Percentiles rank a stretch among this genome's conserved stretches.
Conservation (phyloP, 768 basidiomycete genomes). For the Symmetrospora coprosmae region DNA sequence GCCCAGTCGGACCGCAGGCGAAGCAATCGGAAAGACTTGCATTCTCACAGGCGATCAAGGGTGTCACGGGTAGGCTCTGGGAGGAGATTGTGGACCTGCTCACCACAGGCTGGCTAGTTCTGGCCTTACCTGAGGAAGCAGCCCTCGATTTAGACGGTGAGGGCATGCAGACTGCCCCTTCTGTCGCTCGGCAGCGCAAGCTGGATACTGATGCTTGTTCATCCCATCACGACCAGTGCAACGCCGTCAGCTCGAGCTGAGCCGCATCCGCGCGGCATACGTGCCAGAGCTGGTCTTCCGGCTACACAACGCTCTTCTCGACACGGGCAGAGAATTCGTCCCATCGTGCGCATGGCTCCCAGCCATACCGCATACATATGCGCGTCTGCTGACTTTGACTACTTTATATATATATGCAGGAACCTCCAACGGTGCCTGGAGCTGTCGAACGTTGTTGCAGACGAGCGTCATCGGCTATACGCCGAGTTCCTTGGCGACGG, state of each 20-base stretch:
- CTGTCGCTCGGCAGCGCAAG: constrained; percentile 20
- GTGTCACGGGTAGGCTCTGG: background rate
- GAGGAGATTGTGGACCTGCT: background rate
- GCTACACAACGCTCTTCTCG: constrained; percentile 57
- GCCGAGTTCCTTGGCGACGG: constrained; percentile 55
- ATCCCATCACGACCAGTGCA: constrained; percentile 38
- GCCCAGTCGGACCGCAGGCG: constrained; percentile 1
- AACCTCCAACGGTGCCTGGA: constrained; percentile 61
- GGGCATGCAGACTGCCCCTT: background rate
- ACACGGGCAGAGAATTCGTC: constrained; percentile 47
- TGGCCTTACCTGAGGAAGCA: background rate
- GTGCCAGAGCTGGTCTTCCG: constrained; percentile 79
- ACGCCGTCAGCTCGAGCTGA: constrained; percentile 51
- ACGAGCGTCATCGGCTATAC: constrained; percentile 70
- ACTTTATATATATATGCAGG: too few relatives aligned
- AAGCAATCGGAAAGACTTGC: background rate
- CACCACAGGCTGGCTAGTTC: background rate
- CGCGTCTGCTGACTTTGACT: background rate
- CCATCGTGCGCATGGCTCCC: constrained; percentile 60
- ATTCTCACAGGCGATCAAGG: background rate
- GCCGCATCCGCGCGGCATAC: constrained; percentile 72
- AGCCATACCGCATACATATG: too few relatives aligned
- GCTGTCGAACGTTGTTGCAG: constrained; percentile 71
- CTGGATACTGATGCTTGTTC: background rate
- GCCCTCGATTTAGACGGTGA: background rate